phyloP scores from a whole-genome alignment of 768 basidiomycete species.

The Mycena metata region DNA sequence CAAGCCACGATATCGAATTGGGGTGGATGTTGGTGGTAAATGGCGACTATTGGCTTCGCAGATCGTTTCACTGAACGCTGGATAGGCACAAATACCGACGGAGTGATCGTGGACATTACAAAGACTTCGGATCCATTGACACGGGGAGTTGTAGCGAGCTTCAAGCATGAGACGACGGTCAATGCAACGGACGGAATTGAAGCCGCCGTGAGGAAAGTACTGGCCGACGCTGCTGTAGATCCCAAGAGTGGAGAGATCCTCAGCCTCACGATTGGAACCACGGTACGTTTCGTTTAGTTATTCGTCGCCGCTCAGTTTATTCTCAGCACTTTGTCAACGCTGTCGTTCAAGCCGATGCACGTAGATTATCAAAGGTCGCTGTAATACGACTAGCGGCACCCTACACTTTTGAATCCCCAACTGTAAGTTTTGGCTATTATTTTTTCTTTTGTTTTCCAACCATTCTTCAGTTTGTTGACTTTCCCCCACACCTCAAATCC shows the following conservation, averaged over 20 bases:
- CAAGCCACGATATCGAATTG: constrained; percentile 43
- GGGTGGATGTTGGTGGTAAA: constrained; percentile 51
- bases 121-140: constrained; percentile 44
- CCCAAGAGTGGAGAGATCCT: constrained; percentile 53
- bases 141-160: constrained; percentile 53
- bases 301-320: neutral
- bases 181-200: constrained; percentile 74
- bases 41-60: neutral
- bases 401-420: constrained; percentile 69
- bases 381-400: constrained; percentile 75
- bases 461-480: constrained; percentile 54
- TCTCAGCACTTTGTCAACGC: constrained; percentile 69
- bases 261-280: constrained; percentile 73
- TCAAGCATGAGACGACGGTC: constrained; percentile 68
- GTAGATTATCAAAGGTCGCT: constrained; percentile 69
- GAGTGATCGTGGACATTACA: constrained; percentile 49
- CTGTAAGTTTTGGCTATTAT: constrained; percentile 56
- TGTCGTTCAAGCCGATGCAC: constrained; percentile 67
- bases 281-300: constrained; percentile 52
- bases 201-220: constrained; percentile 59
- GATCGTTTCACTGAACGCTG: neutral
- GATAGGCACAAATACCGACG: constrained; percentile 53
- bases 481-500: constrained; percentile 45
- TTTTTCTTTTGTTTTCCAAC: constrained; percentile 34
- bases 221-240: constrained; percentile 54